Base-by-base conservation (phyloP, 805 yeast genomes). In the Yamadazyma kitorensis region DNA sequence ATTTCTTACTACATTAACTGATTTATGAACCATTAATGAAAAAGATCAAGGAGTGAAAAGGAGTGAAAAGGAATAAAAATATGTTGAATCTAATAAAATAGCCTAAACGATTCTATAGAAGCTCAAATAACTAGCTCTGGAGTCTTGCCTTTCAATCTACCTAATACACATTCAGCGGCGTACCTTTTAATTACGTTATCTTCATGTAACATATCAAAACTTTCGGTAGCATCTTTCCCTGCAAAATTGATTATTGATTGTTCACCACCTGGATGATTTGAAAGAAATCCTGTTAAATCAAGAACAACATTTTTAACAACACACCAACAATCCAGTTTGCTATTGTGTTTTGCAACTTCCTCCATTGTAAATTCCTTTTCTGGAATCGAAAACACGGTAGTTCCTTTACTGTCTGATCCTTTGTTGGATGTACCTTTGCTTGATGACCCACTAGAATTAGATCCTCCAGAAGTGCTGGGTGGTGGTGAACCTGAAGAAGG, bases 211-310 rank as follows among this genome's bases (percentile, higher is more conserved):
- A 70, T 68, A 26, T 59, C 74, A 44, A 69, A 70, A 32, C 70
- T 67, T 36, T 68, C 74, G 2, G 74, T 69, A 4, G 76, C 75
- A 43, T 68, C 75, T 41, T 57, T 64, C 1, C 76, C 74, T 9
- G 70, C 71, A 44, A 64, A 68, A 38, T 65, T 62, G 11, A 64
- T 31, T 39, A 78, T 74, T 10, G 80, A 69, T 32, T 76, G 75
- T 12, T 59, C 71, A 6, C 86, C 86, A 17, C 86, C 86, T 5
- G 86, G 86, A 44, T 69, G 78, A 41, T 64, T 57, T 11, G 49
- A 41, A 38, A 72, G 51, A 42, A 75, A 74, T 10, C 60, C 43
- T 0, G 78, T 67, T 29, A 64, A 59, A 47, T 75, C 72, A 37
- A 75, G 45, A 4, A 75, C 78, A 2, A 71, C 74, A 41, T 72